These are phyloP conservation scores for Monocercomonoides exilis DNA, from an alignment of 78 protist species.

Conservation along the genomic window DNA sequence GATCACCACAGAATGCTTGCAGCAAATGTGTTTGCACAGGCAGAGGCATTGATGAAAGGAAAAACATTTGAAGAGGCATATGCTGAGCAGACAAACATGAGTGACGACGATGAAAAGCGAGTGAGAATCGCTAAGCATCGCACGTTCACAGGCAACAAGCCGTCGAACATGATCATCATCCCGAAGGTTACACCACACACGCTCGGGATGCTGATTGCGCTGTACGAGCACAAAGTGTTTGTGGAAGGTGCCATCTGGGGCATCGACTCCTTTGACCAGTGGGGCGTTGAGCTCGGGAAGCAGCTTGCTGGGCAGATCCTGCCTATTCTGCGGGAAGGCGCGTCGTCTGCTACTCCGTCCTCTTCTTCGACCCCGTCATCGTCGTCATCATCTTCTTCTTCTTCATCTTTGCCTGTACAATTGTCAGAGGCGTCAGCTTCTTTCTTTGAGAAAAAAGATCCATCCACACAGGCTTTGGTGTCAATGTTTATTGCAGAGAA, in stretches of 20 bases:
- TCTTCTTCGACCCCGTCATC: too few relatives aligned
- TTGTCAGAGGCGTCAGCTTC: too few relatives aligned
- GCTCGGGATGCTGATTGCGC: constrained; percentile 71
- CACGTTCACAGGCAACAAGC: constrained; percentile 75
- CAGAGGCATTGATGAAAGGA: constrained; percentile 79
- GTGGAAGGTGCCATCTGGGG: constrained; percentile 87
- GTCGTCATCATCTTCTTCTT: too few relatives aligned
- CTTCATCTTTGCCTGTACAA: too few relatives aligned
- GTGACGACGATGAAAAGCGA: constrained; percentile 38
- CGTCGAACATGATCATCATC: constrained; percentile 67
- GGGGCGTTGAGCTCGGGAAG: constrained; percentile 97
- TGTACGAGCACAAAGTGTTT: constrained; percentile 83
- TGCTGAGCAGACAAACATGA: constrained; percentile 45
- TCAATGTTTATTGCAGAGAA: too few relatives aligned
- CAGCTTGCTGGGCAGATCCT: constrained; percentile 70
- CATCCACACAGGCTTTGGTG: too few relatives aligned
- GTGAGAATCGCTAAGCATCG: constrained; percentile 31
- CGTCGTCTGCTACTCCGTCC: too few relatives aligned
- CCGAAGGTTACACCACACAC: constrained; percentile 60
- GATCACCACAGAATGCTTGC: constrained; percentile 69
- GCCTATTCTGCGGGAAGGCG: constrained; percentile 40
- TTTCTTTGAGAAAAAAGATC: too few relatives aligned
- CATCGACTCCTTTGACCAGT: constrained; percentile 89
- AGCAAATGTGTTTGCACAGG: constrained; percentile 77
- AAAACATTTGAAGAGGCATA: constrained; percentile 54